Percentiles rank a stretch among this genome's conserved stretches.
These are phyloP conservation scores for Amylocarpus encephaloides DNA, from an alignment of 2,329 filamentous ascomycete species.

Conservation along the genomic window DNA sequence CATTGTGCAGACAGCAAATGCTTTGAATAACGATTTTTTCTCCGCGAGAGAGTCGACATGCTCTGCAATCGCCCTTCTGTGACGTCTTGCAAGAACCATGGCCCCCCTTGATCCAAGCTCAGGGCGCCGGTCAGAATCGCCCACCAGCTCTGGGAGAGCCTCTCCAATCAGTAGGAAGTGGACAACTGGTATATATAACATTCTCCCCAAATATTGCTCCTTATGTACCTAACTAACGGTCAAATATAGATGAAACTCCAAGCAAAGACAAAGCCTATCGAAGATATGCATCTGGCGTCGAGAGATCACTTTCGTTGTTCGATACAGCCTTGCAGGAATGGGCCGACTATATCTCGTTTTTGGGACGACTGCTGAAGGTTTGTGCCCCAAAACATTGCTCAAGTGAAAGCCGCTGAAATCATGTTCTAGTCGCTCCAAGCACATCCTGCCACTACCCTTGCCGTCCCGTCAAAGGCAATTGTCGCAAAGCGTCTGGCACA, in stretches of 20 bases:
- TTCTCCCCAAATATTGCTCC: not conserved
- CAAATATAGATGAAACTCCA: slow-evolving; percentile 44
- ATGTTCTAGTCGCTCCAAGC: slow-evolving; percentile 71
- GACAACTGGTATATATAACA: slow-evolving; percentile 59
- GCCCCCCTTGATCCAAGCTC: slow-evolving; percentile 52
- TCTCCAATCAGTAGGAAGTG: slow-evolving; percentile 70
- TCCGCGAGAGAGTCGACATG: slow-evolving; percentile 11
- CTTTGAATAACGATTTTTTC: not conserved
- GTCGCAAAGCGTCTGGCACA: slow-evolving; percentile 90
- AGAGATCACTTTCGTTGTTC: slow-evolving; percentile 81
- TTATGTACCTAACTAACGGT: not conserved
- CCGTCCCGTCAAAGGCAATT: slow-evolving; percentile 73
- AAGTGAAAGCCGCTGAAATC: slow-evolving; percentile 23
- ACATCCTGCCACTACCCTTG: slow-evolving; percentile 62
- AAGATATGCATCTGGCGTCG: slow-evolving; percentile 82
- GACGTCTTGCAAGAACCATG: slow-evolving; percentile 41
- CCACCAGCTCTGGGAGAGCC: slow-evolving; percentile 76
- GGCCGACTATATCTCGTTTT: slow-evolving; percentile 98
- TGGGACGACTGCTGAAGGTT: slow-evolving; percentile 86
- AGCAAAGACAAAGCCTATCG: slow-evolving; percentile 66
- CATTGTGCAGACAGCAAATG: slow-evolving; percentile 8
- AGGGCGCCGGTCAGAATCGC: slow-evolving; percentile 58
- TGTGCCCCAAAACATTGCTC: slow-evolving; percentile 16
- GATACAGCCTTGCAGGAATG: slow-evolving; percentile 94
- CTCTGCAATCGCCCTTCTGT: slow-evolving; percentile 19